Evolutionary conservation across 1,139 yeast genomes (phyloP), one percentile per base, ranked within the genome.

Genomic region (Groenewaldozyma sp.): DNA sequence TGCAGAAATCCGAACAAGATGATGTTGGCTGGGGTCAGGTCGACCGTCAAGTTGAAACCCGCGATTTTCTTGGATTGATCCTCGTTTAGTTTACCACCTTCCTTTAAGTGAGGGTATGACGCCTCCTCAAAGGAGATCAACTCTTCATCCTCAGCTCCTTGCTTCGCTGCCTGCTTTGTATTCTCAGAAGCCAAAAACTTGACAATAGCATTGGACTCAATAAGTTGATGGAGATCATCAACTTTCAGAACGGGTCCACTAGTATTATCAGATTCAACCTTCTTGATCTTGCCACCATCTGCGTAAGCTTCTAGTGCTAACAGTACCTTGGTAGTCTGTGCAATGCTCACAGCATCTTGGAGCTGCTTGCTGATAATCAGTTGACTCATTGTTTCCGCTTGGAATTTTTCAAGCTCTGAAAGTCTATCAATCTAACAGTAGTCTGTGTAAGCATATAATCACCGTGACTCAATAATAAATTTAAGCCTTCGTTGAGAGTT

Each of bases 141-240:
- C 20, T 49, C 50, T 35, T 47, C 47, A 53, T 49, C 28, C 19
- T 33, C 28, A 28, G 34, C 11, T 21, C 17, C 28, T 55, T 41
- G 52, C 57, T 56, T 59, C 74, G 59, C 56, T 74, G 27, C 50
- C 48, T 7, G 42, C 37, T 26, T 60, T 45, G 20, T 58, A 51
- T 2, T 49, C 43, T 39, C 60, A 48, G 45, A 45, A n/a, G 47
- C 39, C 62, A 81, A 65, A 54, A 74, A 84, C 59, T 80, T 76
- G 43, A 84, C 87, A 44, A 87, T 81, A 19, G 96, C 83, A 58
- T 87, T 84, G 26, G 93, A 73, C 60, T 86, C 95, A 45, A 73
- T 65, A 49, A 87, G 69, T 13, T 35, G 36, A 28, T 44, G 42
- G 18, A 41, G 45, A 7, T 32, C 33, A 19, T 48, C 50, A 27